phyloP scores from a whole-genome alignment of 495 filamentous ascomycete species.

The Penicillium pulvis region DNA sequence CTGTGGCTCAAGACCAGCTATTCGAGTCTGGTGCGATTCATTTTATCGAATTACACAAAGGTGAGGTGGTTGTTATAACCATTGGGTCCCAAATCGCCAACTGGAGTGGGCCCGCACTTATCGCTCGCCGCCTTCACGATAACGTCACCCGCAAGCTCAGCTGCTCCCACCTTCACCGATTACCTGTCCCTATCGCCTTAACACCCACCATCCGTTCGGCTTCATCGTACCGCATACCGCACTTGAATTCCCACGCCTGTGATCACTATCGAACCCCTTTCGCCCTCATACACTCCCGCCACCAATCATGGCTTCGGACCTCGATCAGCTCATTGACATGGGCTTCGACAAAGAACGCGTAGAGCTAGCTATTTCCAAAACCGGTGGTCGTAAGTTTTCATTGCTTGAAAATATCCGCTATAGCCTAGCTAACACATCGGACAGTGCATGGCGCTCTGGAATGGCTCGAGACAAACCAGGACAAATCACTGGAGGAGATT shows the following conservation, averaged over 20 bases:
- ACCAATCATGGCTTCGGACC: constrained; percentile 66
- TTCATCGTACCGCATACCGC: background rate
- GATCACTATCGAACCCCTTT: background rate
- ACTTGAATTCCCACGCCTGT: background rate
- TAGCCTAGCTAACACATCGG: constrained; percentile 4
- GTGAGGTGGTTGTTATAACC: background rate
- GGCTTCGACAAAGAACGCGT: constrained; percentile 85
- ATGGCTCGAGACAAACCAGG: constrained; percentile 90
- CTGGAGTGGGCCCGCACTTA: constrained; percentile 4
- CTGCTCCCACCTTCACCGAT: constrained; percentile 9
- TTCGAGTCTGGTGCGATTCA: too few species aligned
- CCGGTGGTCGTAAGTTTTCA: constrained; percentile 65
- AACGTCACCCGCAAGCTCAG: constrained; percentile 30
- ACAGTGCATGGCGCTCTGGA: constrained; percentile 86
- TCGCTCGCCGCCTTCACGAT: constrained; percentile 37
- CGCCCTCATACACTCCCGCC: background rate
- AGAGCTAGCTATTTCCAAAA: constrained; percentile 77
- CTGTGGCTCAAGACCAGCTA: too few species aligned
- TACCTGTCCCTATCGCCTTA: constrained; percentile 1
- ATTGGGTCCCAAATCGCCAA: background rate
- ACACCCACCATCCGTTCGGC: background rate
- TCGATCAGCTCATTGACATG: constrained; percentile 88
- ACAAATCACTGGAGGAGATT: constrained; percentile 79
- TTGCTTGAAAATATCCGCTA: constrained; percentile 4
- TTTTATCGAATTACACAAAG: too few species aligned